A percentile compares a stretch with the other conserved stretches of the same genome.
These are phyloP conservation scores for Candida glaebosa DNA, from an alignment of 805 yeast species.

Conservation along the genomic window DNA sequence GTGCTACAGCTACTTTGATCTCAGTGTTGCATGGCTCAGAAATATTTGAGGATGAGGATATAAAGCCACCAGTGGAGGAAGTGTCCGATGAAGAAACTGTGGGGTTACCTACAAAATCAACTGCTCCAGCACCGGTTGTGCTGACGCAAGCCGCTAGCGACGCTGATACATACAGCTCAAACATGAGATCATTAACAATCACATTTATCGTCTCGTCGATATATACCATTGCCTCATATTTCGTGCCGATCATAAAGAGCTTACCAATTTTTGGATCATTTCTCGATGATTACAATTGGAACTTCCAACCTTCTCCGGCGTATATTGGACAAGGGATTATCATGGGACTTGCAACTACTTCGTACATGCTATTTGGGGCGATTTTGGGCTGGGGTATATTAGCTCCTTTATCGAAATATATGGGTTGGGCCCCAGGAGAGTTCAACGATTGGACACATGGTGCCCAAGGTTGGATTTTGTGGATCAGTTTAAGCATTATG, in stretches of 20 bases:
- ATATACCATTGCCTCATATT: slow-evolving; percentile 71
- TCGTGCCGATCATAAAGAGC: slow-evolving; percentile 62
- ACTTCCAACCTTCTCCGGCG: slow-evolving; percentile 94
- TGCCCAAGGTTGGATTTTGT: slow-evolving; percentile 95
- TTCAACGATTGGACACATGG: slow-evolving; percentile 92
- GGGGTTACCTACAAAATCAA: neutral
- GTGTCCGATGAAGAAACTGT: slow-evolving; percentile 6
- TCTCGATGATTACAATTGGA: slow-evolving; percentile 67
- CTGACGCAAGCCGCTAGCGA: neutral
- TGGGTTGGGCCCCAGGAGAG: slow-evolving; percentile 87
- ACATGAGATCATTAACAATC: slow-evolving; percentile 53
- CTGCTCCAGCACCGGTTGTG: neutral
- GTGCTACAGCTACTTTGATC: slow-evolving; percentile 92
- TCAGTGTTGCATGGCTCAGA: slow-evolving; percentile 79
- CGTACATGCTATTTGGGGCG: slow-evolving; percentile 88
- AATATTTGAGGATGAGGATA: slow-evolving; percentile 33
- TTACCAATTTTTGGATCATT: slow-evolving; percentile 73
- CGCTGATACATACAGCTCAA: slow-evolving; percentile 40
- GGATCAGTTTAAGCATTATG: slow-evolving; percentile 93
- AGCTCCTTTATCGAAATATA: slow-evolving; percentile 70
- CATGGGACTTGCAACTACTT: slow-evolving; percentile 91
- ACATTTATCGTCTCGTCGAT: slow-evolving; percentile 69
- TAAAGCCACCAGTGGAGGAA: neutral
- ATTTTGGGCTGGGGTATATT: slow-evolving; percentile 87
- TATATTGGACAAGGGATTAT: slow-evolving; percentile 96